Conservation (phyloP, 176 grass and related monocot species). For the Juncus effusus region DNA sequence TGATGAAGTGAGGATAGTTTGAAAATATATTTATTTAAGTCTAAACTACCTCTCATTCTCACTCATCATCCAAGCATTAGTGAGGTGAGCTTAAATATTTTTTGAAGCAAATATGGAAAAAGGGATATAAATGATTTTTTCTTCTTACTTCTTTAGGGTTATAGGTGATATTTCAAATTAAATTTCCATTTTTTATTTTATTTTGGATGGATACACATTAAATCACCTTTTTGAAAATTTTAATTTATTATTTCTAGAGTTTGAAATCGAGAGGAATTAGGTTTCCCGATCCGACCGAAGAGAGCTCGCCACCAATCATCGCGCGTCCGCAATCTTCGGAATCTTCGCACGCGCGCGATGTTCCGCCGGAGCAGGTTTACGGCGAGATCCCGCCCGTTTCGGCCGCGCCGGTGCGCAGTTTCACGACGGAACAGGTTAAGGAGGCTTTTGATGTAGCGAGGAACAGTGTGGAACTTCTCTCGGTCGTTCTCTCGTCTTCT, state of each 20-base stretch:
- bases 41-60: too few relatives aligned
- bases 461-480: slow-evolving; percentile 91
- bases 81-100: too few relatives aligned
- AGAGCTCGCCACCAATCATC: slow-evolving; percentile 77
- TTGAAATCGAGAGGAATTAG: slow-evolving; percentile 91
- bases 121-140: too few relatives aligned
- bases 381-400: slow-evolving; percentile 38
- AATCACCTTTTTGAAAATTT: too few relatives aligned
- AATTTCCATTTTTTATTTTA: too few relatives aligned
- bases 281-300: slow-evolving; percentile 80
- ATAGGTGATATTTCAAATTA: too few relatives aligned
- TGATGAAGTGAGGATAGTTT: too few relatives aligned
- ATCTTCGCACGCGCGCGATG: slow-evolving; percentile 33
- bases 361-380: slow-evolving; percentile 45
- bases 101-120: too few relatives aligned
- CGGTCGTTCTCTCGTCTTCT: slow-evolving; percentile 87
- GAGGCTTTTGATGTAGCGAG: slow-evolving; percentile 86
- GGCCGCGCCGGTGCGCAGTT: slow-evolving; percentile 34
- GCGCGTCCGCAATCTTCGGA: slow-evolving; percentile 43
- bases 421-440: slow-evolving; percentile 67
- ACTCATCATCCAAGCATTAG: too few relatives aligned
- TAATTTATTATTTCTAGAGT: slow-evolving; percentile 38
- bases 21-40: too few relatives aligned
- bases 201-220: too few relatives aligned
- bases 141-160: too few relatives aligned